Base-by-base conservation (phyloP, 495 filamentous ascomycete species). In the Penicillium ochrochloron region DNA sequence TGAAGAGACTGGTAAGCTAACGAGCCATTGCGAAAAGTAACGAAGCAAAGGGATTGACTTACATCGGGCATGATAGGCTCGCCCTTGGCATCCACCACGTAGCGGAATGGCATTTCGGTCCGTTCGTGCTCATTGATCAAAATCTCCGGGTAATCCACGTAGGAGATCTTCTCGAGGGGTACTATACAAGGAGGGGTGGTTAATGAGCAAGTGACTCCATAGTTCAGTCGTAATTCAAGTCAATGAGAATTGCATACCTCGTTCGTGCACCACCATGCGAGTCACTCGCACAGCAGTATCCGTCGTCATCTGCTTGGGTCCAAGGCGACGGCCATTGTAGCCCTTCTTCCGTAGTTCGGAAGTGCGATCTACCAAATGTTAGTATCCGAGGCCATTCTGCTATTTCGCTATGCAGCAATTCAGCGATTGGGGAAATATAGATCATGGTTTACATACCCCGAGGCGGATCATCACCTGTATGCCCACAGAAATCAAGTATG, bases 301-400 rank as follows among this genome's bases (percentile, higher is more conserved):
- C 0, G 95, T 99, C 10, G 95, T 98, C 95, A 99, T 98, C 77
- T 99, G 95, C 68, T 93, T 87, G 17, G 94, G 92, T 0, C 96
- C 96, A 50, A 99, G 82, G 63, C 94, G 85, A 59, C 95, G 89
- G 50, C 94, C 93, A 65, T 88, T 81, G 70, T 94, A 99, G 27
- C 96, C 96, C 75, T 97, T 96, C 73, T 91, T 92, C 27, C 95
- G 87, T 54, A 99, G 80, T 72, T 99, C 95, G 12, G 91, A 92
- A 1, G 95, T 99, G 44, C 95, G 88, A 78, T 99, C 96, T 97
- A 63, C 14, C 19, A 19, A 42, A 34, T n/a, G 39, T 65, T 44
- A 67, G 60, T 62, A 15, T 21, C 31, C 31, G 31, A 57, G 35
- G 46, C 51, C 10, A 21, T 15, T 29, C 15, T 2, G 21, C 51